Base-by-base conservation (phyloP, 495 filamentous ascomycete genomes). In the Hyaloscypha finlandica region DNA sequence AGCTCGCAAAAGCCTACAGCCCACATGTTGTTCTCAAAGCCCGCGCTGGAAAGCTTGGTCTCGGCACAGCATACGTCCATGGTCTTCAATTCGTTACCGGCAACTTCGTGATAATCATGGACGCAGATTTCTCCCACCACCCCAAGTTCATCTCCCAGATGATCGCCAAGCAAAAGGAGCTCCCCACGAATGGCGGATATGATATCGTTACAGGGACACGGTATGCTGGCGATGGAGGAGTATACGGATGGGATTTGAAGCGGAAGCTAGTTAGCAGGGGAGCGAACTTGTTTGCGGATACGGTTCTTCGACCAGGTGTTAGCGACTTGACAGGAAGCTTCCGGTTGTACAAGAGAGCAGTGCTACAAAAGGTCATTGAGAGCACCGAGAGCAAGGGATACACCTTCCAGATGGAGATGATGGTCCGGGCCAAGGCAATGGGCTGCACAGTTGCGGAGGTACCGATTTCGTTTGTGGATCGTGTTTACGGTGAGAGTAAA, bases 101-200 rank as follows among this genome's bases (percentile, higher is more conserved):
- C 69, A 97, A 93, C 83, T 98, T 86, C 77, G 90, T 99, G 66
- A 92, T 99, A 82, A 99, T 99, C 84, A 98, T 99, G 95, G 95
- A 99, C 82, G 95, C 95, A 78, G 95, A 99, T 79, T 99, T 99
- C 87, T 91, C 87, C 74, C 96, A 99, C 83, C 95, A 99, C 80
- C 93, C 93, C 74, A 96, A 96, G 81, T 97, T 96, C 84, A 92
- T 97, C 75, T 86, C 91, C 63, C 81, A 89, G 73, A 96, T 97
- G 92, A 92, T 97, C 68, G 79, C 80, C 62, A 86, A 85, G 35
- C 92, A 94, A 78, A 82, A 83, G 78, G 76, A 74, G 29, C 64
- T 74, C 6, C 71, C 76, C 20, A 78, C 77, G 55, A 71, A 72
- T 30, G 82, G 79, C 68, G 86, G 91, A 76, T 94, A 91, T 79